Percentiles rank a stretch among this genome's conserved stretches.
phyloP scores from a whole-genome alignment of 192 early-diverging fungal genomes.

The Backusella tuberculispora region DNA sequence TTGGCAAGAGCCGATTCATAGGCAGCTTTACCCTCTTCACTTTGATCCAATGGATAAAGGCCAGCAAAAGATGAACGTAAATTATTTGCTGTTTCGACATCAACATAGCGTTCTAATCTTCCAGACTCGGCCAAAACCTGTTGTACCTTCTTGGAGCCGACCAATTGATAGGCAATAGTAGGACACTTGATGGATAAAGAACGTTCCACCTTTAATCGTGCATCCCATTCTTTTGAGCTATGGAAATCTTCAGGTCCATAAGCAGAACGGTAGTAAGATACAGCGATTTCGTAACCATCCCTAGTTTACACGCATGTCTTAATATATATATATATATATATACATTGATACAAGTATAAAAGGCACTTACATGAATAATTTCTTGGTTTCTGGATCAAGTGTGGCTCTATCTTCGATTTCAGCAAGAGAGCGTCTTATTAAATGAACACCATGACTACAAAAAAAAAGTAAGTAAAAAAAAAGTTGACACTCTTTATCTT shows the following conservation, averaged over 20 bases:
- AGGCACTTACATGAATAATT: conserved; percentile 69
- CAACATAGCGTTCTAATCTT: conserved; percentile 77
- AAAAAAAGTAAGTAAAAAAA: conserved; percentile 17
- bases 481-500: background rate
- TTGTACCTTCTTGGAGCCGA: conserved; percentile 96
- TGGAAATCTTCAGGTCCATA: conserved; percentile 91
- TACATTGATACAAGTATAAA: background rate
- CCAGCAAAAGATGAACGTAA: conserved; percentile 86
- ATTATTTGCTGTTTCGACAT: conserved; percentile 47
- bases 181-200: conserved; percentile 89
- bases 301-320: conserved; percentile 41
- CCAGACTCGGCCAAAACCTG: conserved; percentile 86
- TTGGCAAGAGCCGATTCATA: conserved; percentile 62
- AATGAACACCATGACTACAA: conserved; percentile 59
- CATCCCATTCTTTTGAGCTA: conserved; percentile 87
- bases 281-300: conserved; percentile 75
- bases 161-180: conserved; percentile 86
- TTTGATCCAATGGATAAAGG: conserved; percentile 83
- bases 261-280: conserved; percentile 89
- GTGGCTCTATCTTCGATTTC: conserved; percentile 68
- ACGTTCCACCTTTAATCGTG: conserved; percentile 80
- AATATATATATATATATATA: background rate
- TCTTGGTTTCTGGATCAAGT: conserved; percentile 58
- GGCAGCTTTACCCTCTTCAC: conserved; percentile 67
- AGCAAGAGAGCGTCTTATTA: conserved; percentile 67